Conservation (phyloP, 768 basidiomycete genomes). For the Mycena indigotica region DNA sequence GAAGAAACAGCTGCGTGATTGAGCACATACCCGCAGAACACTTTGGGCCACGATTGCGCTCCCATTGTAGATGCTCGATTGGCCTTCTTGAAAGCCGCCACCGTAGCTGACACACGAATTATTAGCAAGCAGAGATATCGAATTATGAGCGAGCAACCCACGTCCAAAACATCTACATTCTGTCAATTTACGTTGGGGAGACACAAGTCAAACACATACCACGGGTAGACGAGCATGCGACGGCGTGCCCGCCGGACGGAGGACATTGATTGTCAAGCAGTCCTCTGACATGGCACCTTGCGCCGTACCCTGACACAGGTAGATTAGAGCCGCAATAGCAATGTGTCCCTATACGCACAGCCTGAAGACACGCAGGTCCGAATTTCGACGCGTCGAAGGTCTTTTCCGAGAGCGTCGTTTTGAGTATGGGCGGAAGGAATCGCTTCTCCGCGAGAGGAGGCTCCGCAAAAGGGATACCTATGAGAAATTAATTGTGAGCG, state of each 20-base stretch:
- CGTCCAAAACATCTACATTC: conserved; percentile 20
- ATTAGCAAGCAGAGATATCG: not conserved
- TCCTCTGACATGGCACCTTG: conserved; percentile 34
- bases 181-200: not conserved
- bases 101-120: conserved; percentile 12
- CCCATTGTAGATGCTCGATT: conserved; percentile 26
- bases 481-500: not conserved
- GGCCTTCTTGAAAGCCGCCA: conserved; percentile 28
- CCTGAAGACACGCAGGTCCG: conserved; percentile 41
- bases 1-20: not conserved
- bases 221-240: conserved; percentile 9
- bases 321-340: not conserved
- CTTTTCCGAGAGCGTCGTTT: conserved; percentile 31
- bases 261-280: conserved; percentile 46
- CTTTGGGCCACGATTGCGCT: conserved; percentile 31
- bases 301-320: conserved; percentile 38
- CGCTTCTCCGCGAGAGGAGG: conserved; percentile 34
- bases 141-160: not conserved
- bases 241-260: conserved; percentile 33
- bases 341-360: conserved; percentile 30
- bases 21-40: conserved; percentile 25
- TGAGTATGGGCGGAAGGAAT: conserved; percentile 35
- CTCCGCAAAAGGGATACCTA: conserved; percentile 36
- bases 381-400: conserved; percentile 34
- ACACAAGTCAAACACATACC: not conserved